Conservation (phyloP, 306 rosid species). For the Betula pendula region DNA sequence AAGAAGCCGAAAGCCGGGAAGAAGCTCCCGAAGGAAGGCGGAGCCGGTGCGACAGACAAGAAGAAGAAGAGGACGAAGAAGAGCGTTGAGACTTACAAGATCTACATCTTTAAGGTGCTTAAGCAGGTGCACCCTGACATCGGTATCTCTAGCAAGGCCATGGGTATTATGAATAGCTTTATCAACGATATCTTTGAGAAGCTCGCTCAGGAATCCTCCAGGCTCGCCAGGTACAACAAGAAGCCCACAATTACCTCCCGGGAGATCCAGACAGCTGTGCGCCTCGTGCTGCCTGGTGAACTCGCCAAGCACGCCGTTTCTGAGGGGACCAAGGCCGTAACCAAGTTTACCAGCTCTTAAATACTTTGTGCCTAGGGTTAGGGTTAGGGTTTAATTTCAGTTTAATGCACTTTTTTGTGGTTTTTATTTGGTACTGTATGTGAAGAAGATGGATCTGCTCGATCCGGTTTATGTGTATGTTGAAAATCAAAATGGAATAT, state of each 20-base stretch:
- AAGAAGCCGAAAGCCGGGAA: conserved; percentile 81
- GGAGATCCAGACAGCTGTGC: conserved; percentile 78
- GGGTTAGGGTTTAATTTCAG: conserved; percentile 1
- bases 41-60: conserved; percentile 54
- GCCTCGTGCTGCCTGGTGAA: conserved; percentile 70
- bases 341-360: conserved; percentile 62
- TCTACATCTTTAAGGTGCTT: conserved; percentile 73
- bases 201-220: conserved; percentile 66
- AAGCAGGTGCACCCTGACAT: conserved; percentile 79
- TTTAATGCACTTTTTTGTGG: not conserved
- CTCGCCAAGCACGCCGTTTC: conserved; percentile 75
- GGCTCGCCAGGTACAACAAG: conserved; percentile 78
- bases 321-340: conserved; percentile 74
- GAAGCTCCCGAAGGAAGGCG: conserved; percentile 72
- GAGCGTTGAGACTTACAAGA: conserved; percentile 72
- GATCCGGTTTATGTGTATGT: conserved; percentile 20
- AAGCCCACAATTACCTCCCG: conserved; percentile 71
- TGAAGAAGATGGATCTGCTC: conserved; percentile 5
- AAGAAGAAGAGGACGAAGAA: conserved; percentile 74
- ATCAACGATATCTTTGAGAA: conserved; percentile 78
- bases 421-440: not conserved
- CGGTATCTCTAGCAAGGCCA: conserved; percentile 74
- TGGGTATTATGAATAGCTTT: conserved; percentile 79
- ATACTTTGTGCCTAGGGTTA: not conserved
- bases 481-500: not conserved